These are phyloP conservation scores for Pythium brachiatum DNA, from an alignment of 352 stramenopile species.

Conservation along the genomic window DNA sequence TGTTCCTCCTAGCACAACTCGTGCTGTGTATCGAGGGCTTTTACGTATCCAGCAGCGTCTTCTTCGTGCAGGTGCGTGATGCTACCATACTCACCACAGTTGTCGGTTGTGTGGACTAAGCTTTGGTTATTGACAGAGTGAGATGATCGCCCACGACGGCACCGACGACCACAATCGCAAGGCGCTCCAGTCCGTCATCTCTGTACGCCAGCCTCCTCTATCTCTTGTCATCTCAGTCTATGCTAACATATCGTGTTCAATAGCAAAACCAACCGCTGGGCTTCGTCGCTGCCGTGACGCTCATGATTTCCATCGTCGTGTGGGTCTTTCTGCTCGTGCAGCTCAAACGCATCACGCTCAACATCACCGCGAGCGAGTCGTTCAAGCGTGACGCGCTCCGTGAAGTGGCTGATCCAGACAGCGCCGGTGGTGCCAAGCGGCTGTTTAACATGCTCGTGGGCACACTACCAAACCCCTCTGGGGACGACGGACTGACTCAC, in stretches of 20 bases:
- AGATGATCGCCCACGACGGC: conserved; percentile 29
- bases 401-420: conserved; percentile 52
- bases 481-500: conserved; percentile 11
- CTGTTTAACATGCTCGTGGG: conserved; percentile 23
- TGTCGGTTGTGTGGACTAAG: not conserved
- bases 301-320: conserved; percentile 59
- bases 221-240: not conserved
- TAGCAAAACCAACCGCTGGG: conserved; percentile 63
- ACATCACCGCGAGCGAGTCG: conserved; percentile 75
- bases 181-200: conserved; percentile 55
- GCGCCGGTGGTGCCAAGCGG: conserved; percentile 14
- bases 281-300: conserved; percentile 61
- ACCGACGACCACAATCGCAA: conserved; percentile 26
- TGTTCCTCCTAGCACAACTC: conserved; percentile 28
- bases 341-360: conserved; percentile 64
- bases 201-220: conserved; percentile 23
- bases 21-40: conserved; percentile 10
- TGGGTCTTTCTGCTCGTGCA: conserved; percentile 78
- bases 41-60: conserved; percentile 21
- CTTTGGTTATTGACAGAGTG: conserved; percentile 24
- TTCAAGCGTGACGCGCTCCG: conserved; percentile 82
- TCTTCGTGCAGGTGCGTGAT: conserved; percentile 33
- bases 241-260: too few relatives aligned
- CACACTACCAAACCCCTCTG: conserved; percentile 28
- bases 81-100: not conserved